phyloP scores from a whole-genome alignment of 192 early-diverging fungal genomes.

The Linnemannia elongata region DNA sequence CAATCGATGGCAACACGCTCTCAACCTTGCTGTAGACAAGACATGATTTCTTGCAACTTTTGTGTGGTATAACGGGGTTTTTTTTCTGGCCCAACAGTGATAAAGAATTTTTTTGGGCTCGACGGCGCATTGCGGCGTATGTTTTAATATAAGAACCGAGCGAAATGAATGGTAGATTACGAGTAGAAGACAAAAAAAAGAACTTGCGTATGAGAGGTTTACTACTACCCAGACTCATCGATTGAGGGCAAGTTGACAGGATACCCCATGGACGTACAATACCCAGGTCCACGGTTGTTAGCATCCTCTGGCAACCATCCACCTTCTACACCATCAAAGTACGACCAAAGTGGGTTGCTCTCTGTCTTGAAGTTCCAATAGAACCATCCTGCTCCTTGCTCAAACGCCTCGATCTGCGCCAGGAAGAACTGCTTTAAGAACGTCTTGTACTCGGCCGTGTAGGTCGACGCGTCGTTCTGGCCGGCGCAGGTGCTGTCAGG shows the following conservation, averaged over 20 bases:
- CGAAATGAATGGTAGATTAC: no score
- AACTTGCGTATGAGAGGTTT: not conserved
- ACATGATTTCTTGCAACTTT: not conserved
- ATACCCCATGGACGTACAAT: slow-evolving; percentile 20
- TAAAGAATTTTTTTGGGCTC: no score
- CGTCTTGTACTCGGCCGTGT: slow-evolving; percentile 57
- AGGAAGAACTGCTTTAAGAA: slow-evolving; percentile 65
- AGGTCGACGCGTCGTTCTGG: slow-evolving; percentile 60
- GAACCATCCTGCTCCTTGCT: slow-evolving; percentile 73
- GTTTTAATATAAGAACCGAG: no score
- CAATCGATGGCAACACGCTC: not conserved
- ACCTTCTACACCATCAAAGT: slow-evolving; percentile 72
- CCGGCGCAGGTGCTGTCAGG: slow-evolving; percentile 70
- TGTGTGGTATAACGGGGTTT: not conserved
- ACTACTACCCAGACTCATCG: not conserved
- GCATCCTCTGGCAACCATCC: slow-evolving; percentile 76
- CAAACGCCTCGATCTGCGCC: slow-evolving; percentile 76
- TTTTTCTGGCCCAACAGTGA: not conserved
- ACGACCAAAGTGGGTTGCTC: slow-evolving; percentile 79
- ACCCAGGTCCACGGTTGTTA: slow-evolving; percentile 40
- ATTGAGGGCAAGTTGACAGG: not conserved
- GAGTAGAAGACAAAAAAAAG: no score
- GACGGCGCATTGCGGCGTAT: no score
- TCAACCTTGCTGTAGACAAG: not conserved
- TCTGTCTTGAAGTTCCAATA: slow-evolving; percentile 84